Conservation (phyloP, 192 early-diverging fungal species). For the Coemansia guatemalensis region DNA sequence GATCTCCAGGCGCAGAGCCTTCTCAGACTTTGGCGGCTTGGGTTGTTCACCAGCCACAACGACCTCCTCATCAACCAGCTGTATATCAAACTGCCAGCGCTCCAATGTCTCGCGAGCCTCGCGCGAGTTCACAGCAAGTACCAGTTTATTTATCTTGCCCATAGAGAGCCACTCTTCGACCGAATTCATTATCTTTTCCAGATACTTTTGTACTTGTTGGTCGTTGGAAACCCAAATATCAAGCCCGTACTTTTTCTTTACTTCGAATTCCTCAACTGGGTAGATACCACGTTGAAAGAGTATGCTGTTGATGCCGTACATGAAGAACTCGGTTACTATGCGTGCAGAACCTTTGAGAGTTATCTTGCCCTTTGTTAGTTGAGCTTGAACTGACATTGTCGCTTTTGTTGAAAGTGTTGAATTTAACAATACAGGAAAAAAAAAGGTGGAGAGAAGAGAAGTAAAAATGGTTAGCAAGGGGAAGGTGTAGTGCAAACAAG, state of each 20-base stretch:
- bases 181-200: slow-evolving; percentile 74
- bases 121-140: slow-evolving; percentile 83
- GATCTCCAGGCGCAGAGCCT: slow-evolving; percentile 65
- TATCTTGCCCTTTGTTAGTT: slow-evolving; percentile 63
- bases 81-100: slow-evolving; percentile 94
- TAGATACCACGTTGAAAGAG: slow-evolving; percentile 93
- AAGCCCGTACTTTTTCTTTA: slow-evolving; percentile 84
- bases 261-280: slow-evolving; percentile 86
- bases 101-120: slow-evolving; percentile 83
- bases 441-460: background rate
- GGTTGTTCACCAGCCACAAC: slow-evolving; percentile 10
- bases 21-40: slow-evolving; percentile 45
- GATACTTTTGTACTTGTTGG: slow-evolving; percentile 69
- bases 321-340: slow-evolving; percentile 89
- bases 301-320: slow-evolving; percentile 82
- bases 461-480: background rate
- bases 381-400: slow-evolving; percentile 32
- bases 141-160: slow-evolving; percentile 76
- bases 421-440: background rate
- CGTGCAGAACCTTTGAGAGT: slow-evolving; percentile 82
- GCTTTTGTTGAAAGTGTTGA: background rate
- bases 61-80: slow-evolving; percentile 57
- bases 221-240: slow-evolving; percentile 79
- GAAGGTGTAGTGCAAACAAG: slow-evolving; percentile 5
- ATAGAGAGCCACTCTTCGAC: slow-evolving; percentile 79